Percentiles rank a stretch among this genome's conserved stretches.
Conservation (phyloP, 305 asterid species). For the Fraxinus ornus region DNA sequence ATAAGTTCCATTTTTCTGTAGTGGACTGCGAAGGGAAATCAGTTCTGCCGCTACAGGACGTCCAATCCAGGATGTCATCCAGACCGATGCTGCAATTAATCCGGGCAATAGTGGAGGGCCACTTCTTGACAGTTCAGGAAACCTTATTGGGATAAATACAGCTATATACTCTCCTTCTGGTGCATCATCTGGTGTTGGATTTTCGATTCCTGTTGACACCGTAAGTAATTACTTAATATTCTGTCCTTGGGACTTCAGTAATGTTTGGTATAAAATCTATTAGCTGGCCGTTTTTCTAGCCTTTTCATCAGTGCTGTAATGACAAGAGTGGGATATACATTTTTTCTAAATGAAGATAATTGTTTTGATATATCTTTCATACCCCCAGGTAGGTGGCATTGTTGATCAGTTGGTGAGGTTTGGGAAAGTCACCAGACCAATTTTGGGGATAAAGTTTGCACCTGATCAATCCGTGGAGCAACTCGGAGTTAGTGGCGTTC, state of each 20-base stretch:
- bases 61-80: slow-evolving; percentile 97
- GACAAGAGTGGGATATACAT: too few species aligned
- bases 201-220: slow-evolving; percentile 98
- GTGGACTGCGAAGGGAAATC: slow-evolving; percentile 96
- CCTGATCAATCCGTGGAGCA: slow-evolving; percentile 99
- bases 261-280: background rate
- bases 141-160: slow-evolving; percentile 92
- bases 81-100: slow-evolving; percentile 96
- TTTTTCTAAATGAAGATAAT: background rate
- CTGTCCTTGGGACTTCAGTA: background rate
- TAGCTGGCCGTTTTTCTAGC: background rate
- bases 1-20: slow-evolving; percentile 24
- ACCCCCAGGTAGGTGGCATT: slow-evolving; percentile 81
- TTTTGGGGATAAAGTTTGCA: slow-evolving; percentile 91
- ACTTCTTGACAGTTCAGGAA: slow-evolving; percentile 94
- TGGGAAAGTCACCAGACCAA: slow-evolving; percentile 94
- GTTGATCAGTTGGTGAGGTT: slow-evolving; percentile 90
- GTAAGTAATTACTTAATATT: slow-evolving; percentile 45
- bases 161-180: slow-evolving; percentile 99
- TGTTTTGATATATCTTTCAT: background rate
- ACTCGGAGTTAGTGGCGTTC: slow-evolving; percentile 95
- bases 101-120: slow-evolving; percentile 99
- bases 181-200: slow-evolving; percentile 99
- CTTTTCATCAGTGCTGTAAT: too few species aligned
- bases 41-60: slow-evolving; percentile 99